Conservation (phyloP, 192 early-diverging fungal genomes). For the Borealophlyctis nickersoniae region DNA sequence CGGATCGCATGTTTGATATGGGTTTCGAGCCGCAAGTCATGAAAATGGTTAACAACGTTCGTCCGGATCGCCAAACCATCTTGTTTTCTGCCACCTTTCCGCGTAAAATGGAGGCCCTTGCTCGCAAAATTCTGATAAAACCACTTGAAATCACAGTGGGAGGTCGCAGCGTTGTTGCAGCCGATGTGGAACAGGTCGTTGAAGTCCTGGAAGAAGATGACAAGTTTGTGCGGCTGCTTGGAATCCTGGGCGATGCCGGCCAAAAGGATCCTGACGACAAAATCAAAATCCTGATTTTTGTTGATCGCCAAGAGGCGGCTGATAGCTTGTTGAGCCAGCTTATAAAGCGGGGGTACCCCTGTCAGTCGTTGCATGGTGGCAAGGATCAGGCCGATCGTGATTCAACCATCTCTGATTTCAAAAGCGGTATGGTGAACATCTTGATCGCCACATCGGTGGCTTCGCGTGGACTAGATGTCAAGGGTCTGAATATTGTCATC, state of each 20-base stretch:
- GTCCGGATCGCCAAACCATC: constrained; percentile 90
- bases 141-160: constrained; percentile 96
- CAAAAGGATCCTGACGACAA: constrained; percentile 61
- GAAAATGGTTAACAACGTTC: constrained; percentile 86
- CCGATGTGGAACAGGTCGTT: constrained; percentile 85
- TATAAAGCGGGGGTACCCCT: constrained; percentile 88
- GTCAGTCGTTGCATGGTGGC: constrained; percentile 92
- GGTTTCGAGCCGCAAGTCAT: constrained; percentile 98
- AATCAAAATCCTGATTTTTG: constrained; percentile 75
- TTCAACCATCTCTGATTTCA: constrained; percentile 91
- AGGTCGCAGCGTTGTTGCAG: constrained; percentile 82
- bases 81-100: constrained; percentile 99
- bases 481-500: constrained; percentile 85
- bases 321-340: constrained; percentile 79
- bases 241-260: constrained; percentile 71
- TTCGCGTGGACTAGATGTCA: constrained; percentile 93
- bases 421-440: constrained; percentile 81
- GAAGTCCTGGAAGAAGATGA: constrained; percentile 79
- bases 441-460: constrained; percentile 96
- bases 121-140: constrained; percentile 84
- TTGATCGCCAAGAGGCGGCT: constrained; percentile 91
- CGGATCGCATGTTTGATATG: constrained; percentile 99
- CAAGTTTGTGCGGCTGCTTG: constrained; percentile 80
- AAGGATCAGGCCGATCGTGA: constrained; percentile 75
- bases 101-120: constrained; percentile 96